These are phyloP conservation scores for Panicum miliaceum DNA, from an alignment of 176 grass and related monocot genomes.

Conservation along the genomic window DNA sequence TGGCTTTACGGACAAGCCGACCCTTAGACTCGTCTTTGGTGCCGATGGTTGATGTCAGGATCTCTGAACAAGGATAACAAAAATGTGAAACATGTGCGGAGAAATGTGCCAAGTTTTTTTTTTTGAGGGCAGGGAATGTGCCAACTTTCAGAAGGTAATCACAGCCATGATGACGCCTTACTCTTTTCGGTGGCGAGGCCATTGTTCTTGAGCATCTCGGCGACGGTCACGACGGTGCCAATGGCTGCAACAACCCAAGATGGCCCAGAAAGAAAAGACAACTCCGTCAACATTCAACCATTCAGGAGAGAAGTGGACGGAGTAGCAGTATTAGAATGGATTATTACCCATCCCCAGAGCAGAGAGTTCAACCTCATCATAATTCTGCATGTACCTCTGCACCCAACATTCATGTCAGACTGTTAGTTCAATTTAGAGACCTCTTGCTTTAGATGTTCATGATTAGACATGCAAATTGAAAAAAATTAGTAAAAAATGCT, in stretches of 20 bases:
- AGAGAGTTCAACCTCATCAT: constrained; percentile 84
- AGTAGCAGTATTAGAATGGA: too few relatives aligned
- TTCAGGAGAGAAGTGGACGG: too few relatives aligned
- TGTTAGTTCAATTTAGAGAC: background rate
- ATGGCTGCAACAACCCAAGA: constrained; percentile 66
- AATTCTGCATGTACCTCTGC: constrained; percentile 89
- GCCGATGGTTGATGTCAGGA: constrained; percentile 87
- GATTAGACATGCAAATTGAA: too few relatives aligned
- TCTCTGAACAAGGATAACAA: constrained; percentile 47
- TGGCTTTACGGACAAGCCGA: constrained; percentile 85
- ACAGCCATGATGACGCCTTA: background rate
- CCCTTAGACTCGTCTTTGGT: constrained; percentile 84
- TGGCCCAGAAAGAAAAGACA: background rate
- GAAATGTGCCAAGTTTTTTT: too few relatives aligned
- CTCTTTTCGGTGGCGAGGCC: constrained; percentile 83
- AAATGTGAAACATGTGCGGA: background rate
- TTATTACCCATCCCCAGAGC: constrained; percentile 90
- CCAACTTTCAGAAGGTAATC: background rate
- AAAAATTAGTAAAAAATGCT: background rate
- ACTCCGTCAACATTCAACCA: background rate
- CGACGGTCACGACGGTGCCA: constrained; percentile 85
- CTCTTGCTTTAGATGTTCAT: background rate
- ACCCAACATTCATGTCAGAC: background rate
- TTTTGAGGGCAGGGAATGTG: too few relatives aligned
- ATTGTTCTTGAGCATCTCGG: constrained; percentile 93